A percentile compares a stretch with the other conserved stretches of the same genome.
Conservation (phyloP, 192 early-diverging fungal species). For the Backusella luteola region DNA sequence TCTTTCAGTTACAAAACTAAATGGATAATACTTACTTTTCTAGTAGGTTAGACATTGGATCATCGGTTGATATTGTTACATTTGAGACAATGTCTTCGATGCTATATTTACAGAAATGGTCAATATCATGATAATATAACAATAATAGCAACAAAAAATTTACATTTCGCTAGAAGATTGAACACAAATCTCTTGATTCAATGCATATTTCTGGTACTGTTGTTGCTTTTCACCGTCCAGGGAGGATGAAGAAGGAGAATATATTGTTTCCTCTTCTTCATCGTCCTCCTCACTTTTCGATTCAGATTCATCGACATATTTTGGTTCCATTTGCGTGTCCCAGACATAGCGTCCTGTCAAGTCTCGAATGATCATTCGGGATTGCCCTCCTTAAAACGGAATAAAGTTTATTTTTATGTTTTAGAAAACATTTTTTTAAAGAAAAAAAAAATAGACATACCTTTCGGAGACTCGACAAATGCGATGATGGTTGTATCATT, state of each 20-base stretch:
- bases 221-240: background rate
- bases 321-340: conserved; percentile 60
- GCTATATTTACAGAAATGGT: background rate
- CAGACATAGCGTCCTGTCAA: conserved; percentile 80
- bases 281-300: background rate
- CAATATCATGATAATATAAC: background rate
- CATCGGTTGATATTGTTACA: background rate
- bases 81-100: background rate
- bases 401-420: background rate
- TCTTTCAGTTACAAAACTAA: background rate
- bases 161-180: background rate
- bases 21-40: background rate
- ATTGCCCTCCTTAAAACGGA: conserved; percentile 34
- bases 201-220: background rate
- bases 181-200: conserved; percentile 3
- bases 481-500: conserved; percentile 75
- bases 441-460: conserved; percentile 20
- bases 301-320: background rate
- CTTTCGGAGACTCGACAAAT: conserved; percentile 61
- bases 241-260: background rate
- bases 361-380: conserved; percentile 69
- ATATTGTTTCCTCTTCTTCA: background rate
- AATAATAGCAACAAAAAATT: background rate
- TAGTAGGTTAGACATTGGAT: conserved; percentile 9
- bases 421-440: background rate